Base-by-base conservation (phyloP, 192 early-diverging fungal species). In the Coemansia sp. region DNA sequence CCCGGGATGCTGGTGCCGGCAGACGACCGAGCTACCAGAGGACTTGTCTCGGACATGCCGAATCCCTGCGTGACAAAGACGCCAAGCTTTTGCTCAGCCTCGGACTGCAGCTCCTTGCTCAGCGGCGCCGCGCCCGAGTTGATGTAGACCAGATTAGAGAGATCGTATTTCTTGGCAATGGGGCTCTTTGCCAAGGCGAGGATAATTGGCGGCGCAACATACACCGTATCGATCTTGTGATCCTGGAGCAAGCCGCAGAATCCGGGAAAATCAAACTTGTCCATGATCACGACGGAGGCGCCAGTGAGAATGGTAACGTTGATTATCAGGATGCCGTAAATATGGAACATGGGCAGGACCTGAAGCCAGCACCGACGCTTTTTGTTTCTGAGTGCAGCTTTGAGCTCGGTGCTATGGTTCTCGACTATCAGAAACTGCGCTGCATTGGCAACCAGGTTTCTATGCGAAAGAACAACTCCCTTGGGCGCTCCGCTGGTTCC, bases 91-190 rank as follows among this genome's bases (percentile, higher is more conserved):
- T 58, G 57, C 54, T 74, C 71, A 7, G 89, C 77, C 58, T 85
- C 82, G 7, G 66, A 56, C 60, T 85, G 79, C 31, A 94, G 77
- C 49, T 94, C 91, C 57, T 78, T 81, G 28, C 83, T 81, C 11
- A 96, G 77, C 5, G 93, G 93, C 2, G 96, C 96, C 0, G 94
- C 94, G 22, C 92, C 93, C 55, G 85, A 90, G 61, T 86, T 79
- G 51, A 92, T 63, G 22, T 69, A 72, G 22, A 83, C 62, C 10
- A 95, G 82, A 33, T 85, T 87, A 0, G 87, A 83, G 48, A 96
- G 72, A 56, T 93, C 86, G 64, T 85, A 95, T n/a, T 92, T 86
- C 38, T 81, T 75, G 33, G 90, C 88, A 51, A 88, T 72, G 12
- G 93, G 91, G 64, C 87, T 77, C 63, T 93, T 94, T 4, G 90